phyloP scores from a whole-genome alignment of 164 flowering plant species.

The Aristolochia californica region DNA sequence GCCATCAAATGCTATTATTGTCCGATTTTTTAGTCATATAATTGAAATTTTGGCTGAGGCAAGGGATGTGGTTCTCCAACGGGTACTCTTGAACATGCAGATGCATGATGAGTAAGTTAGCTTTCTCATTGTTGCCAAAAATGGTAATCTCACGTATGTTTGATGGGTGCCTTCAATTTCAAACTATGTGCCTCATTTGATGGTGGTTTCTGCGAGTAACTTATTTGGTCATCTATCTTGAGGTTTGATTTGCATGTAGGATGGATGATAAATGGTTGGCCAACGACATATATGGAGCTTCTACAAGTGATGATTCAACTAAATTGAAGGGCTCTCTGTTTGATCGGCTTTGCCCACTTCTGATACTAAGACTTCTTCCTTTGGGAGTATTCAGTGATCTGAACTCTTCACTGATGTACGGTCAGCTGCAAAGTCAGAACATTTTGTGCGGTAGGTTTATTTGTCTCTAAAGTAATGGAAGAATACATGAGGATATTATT shows the following conservation, averaged over 20 bases:
- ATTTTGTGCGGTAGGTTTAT: slow-evolving; percentile 24
- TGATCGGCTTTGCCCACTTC: slow-evolving; percentile 69
- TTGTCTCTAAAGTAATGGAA: neutral
- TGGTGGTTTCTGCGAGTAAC: no score
- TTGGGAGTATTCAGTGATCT: slow-evolving; percentile 52
- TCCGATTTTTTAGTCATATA: slow-evolving; percentile 55
- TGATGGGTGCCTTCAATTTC: no score
- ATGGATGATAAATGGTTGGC: slow-evolving; percentile 22
- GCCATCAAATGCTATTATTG: slow-evolving; percentile 69
- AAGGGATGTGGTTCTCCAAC: slow-evolving; percentile 41
- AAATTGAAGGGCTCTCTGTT: slow-evolving; percentile 36
- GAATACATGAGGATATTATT: no score
- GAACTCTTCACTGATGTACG: slow-evolving; percentile 44
- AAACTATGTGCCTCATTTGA: no score
- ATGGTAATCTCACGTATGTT: no score
- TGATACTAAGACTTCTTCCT: slow-evolving; percentile 69
- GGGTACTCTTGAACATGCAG: slow-evolving; percentile 35
- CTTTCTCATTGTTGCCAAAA: neutral
- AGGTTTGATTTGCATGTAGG: slow-evolving; percentile 17
- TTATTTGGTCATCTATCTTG: neutral
- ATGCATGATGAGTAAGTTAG: slow-evolving; percentile 46
- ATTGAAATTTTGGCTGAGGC: slow-evolving; percentile 54
- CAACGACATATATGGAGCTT: slow-evolving; percentile 9
- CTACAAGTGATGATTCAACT: slow-evolving; percentile 15
- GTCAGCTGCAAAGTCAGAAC: slow-evolving; percentile 23